phyloP scores from a whole-genome alignment of 148 eudicot genomes.

The Oxyria digyna region DNA sequence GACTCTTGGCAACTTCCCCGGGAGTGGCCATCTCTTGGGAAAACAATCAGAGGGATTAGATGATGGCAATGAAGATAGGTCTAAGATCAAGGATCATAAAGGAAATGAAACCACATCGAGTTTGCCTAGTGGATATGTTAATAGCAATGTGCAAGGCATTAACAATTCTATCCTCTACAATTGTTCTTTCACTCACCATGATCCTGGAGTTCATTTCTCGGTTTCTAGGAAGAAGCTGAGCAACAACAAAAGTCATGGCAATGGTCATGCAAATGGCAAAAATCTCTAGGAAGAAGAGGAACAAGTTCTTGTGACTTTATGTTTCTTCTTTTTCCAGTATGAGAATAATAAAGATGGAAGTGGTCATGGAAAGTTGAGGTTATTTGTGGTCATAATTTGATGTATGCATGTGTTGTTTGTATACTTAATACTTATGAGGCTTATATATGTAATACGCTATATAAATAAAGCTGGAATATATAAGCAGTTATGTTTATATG shows the following conservation, averaged over 20 bases:
- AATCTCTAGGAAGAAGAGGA: background rate
- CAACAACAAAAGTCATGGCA: background rate
- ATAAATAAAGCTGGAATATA: background rate
- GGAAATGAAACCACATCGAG: background rate
- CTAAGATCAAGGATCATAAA: background rate
- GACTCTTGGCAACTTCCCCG: background rate
- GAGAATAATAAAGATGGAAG: conserved; percentile 3
- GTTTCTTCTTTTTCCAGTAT: background rate
- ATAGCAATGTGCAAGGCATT: conserved; percentile 10
- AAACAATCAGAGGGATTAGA: background rate
- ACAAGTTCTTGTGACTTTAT: conserved; percentile 4
- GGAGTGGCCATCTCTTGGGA: background rate
- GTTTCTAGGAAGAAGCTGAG: conserved; percentile 3
- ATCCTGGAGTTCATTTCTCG: conserved; percentile 10
- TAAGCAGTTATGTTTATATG: background rate
- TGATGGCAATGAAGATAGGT: background rate
- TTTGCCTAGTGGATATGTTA: background rate
- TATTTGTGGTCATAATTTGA: background rate
- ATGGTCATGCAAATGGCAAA: background rate
- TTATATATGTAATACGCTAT: background rate
- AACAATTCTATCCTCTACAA: conserved; percentile 8
- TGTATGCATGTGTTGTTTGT: background rate
- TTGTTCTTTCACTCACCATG: conserved; percentile 6
- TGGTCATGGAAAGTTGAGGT: conserved; percentile 2
- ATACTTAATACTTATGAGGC: conserved; percentile 3